Conservation (phyloP, 1,284 basidiomycete species). For the Rhodotorula sp. region DNA sequence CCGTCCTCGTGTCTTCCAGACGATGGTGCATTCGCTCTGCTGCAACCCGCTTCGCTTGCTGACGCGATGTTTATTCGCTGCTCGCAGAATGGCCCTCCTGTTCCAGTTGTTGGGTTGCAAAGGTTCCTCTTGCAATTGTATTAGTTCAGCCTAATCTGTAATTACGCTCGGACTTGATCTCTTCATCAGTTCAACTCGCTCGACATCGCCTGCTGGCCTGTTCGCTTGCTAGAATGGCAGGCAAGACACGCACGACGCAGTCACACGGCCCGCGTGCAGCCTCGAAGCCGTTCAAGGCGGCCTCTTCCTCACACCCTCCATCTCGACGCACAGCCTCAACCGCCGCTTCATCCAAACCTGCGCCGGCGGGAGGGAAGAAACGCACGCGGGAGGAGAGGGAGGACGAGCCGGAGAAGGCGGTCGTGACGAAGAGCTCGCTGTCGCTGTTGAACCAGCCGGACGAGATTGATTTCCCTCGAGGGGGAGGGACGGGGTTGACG, state of each 20-base stretch:
- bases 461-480: conserved; percentile 92
- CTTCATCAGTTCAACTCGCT: no score
- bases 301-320: conserved; percentile 2
- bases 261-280: conserved; percentile 30
- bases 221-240: conserved; percentile 4
- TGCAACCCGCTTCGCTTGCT: no score
- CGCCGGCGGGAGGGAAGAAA: conserved; percentile 12
- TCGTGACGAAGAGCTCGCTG: conserved; percentile 12
- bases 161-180: background rate
- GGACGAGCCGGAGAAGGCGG: conserved; percentile 31
- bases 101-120: no score
- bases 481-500: conserved; percentile 70
- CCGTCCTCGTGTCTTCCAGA: no score
- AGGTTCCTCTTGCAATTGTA: no score
- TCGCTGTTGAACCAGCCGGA: conserved; percentile 47
- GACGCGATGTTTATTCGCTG: no score
- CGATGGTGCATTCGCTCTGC: no score
- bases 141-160: no score
- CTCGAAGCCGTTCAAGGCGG: conserved; percentile 34
- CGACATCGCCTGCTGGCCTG: no score
- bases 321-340: background rate
- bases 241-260: conserved; percentile 34
- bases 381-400: conserved; percentile 13
- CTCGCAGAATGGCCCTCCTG: no score
- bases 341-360: background rate